Conservation (phyloP, 768 basidiomycete species). For the Trametes coccinea region DNA sequence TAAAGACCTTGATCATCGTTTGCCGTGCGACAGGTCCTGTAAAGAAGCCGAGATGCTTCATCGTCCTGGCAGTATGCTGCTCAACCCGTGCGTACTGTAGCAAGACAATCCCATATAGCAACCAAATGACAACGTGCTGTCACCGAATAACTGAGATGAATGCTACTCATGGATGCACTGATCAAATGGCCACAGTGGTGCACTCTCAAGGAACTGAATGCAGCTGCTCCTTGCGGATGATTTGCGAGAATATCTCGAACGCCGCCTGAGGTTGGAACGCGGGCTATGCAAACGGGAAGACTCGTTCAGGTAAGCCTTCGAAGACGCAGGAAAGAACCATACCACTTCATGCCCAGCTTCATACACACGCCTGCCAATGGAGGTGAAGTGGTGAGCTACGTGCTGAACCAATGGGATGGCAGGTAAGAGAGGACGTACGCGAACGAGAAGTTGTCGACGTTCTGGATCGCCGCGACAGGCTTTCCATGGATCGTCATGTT, state of each 20-base stretch:
- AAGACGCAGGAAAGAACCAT: slow-evolving; percentile 18
- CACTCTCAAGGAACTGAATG: slow-evolving; percentile 45
- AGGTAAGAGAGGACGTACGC: slow-evolving; percentile 45
- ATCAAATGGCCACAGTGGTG: too few species aligned
- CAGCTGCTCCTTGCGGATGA: slow-evolving; percentile 50
- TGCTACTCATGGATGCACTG: too few species aligned
- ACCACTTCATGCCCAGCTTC: slow-evolving; percentile 66
- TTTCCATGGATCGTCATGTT: slow-evolving; percentile 59
- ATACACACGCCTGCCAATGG: slow-evolving; percentile 29
- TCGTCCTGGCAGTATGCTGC: too few species aligned
- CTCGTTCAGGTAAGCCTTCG: not conserved
- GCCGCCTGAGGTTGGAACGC: slow-evolving; percentile 62
- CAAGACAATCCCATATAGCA: too few species aligned
- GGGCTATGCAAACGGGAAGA: slow-evolving; percentile 38
- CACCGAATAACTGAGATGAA: too few species aligned
- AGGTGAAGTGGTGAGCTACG: too few species aligned
- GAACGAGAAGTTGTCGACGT: slow-evolving; percentile 67
- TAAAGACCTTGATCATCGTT: too few species aligned
- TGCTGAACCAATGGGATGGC: not conserved
- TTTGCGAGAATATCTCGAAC: slow-evolving; percentile 58
- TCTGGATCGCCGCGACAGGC: slow-evolving; percentile 60
- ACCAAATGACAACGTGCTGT: too few species aligned
- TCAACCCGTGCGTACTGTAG: too few species aligned
- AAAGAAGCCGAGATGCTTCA: too few species aligned
- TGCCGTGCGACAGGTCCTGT: too few species aligned